These are phyloP conservation scores for Astragalus glycyphyllos DNA, from an alignment of 306 rosid genomes.

Conservation along the genomic window DNA sequence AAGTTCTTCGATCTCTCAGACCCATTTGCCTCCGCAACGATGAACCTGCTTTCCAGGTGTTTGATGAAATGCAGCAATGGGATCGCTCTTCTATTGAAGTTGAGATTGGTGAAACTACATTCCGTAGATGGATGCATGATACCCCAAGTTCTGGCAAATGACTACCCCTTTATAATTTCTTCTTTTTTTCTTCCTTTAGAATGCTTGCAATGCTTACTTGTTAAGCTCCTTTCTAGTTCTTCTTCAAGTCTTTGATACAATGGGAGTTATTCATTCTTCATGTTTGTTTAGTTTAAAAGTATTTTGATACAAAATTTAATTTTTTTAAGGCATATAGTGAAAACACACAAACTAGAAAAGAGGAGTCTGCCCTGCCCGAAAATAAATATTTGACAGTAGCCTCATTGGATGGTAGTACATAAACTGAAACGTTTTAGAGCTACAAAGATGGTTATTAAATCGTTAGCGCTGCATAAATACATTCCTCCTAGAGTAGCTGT, in stretches of 20 bases:
- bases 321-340: too few species aligned
- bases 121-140: constrained; percentile 71
- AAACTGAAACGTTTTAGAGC: too few species aligned
- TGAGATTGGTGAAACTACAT: constrained; percentile 63
- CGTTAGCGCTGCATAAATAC: too few species aligned
- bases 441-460: too few species aligned
- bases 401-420: too few species aligned
- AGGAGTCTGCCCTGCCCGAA: too few species aligned
- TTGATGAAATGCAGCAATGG: constrained; percentile 75
- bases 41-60: constrained; percentile 53
- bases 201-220: neutral
- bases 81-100: constrained; percentile 81
- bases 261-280: neutral
- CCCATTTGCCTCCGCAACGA: constrained; percentile 65
- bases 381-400: too few species aligned
- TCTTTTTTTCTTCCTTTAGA: neutral
- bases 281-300: neutral
- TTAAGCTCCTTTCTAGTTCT: neutral
- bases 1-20: constrained; percentile 80
- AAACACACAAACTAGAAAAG: too few species aligned
- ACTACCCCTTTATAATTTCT: neutral
- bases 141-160: constrained; percentile 69
- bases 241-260: too few species aligned
- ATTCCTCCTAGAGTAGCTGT: neutral
- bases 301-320: neutral